Evolutionary conservation across 345 rosid species (phyloP).

Genomic region (Gossypium sturtianum): DNA sequence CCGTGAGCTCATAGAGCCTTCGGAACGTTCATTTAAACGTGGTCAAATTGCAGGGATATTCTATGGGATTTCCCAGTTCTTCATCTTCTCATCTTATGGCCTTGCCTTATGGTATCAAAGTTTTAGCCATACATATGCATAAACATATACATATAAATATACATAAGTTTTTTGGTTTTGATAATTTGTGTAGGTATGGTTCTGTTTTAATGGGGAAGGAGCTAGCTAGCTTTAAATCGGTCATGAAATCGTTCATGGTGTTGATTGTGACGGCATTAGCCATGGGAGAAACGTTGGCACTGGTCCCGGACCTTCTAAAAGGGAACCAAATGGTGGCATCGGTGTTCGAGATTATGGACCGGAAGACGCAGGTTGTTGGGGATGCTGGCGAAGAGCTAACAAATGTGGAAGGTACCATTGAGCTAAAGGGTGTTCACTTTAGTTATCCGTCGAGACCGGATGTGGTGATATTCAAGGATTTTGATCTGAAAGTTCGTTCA

Average conservation of each 20-base stretch:
- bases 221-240: conserved; percentile 64
- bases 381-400: conserved; percentile 62
- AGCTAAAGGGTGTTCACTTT: conserved; percentile 64
- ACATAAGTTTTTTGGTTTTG: not conserved
- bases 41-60: conserved; percentile 90
- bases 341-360: conserved; percentile 71
- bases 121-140: conserved; percentile 3
- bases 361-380: conserved; percentile 58
- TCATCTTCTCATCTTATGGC: conserved; percentile 92
- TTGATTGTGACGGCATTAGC: conserved; percentile 92
- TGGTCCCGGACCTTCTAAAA: conserved; percentile 85
- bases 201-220: conserved; percentile 86
- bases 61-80: conserved; percentile 92
- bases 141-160: no score
- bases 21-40: conserved; percentile 60
- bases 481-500: conserved; percentile 54
- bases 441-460: conserved; percentile 89
- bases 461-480: conserved; percentile 62
- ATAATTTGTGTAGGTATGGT: conserved; percentile 60
- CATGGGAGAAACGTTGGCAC: conserved; percentile 92
- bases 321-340: conserved; percentile 98
- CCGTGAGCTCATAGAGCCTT: conserved; percentile 74
- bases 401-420: conserved; percentile 63
- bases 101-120: conserved; percentile 78
- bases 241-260: conserved; percentile 95